A percentile compares a stretch with the other conserved stretches of the same genome.
These are phyloP conservation scores for Barbarea vulgaris DNA, from an alignment of 345 rosid species.

Conservation along the genomic window DNA sequence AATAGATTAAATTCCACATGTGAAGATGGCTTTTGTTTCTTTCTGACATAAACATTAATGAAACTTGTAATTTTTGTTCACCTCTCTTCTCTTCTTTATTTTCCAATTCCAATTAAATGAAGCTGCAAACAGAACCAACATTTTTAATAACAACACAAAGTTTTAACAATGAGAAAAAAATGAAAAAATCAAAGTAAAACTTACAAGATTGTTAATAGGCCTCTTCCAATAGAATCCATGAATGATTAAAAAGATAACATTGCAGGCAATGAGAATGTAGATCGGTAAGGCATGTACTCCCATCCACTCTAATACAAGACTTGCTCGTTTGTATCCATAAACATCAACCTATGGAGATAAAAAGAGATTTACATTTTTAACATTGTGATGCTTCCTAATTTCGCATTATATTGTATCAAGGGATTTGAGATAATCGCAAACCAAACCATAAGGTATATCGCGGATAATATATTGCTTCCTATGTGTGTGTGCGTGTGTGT, in stretches of 20 bases:
- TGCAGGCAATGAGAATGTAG: constrained; percentile 65
- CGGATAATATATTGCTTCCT: too few species aligned
- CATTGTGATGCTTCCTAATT: too few species aligned
- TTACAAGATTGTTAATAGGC: constrained; percentile 72
- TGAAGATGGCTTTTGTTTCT: too few species aligned
- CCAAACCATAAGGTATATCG: too few species aligned
- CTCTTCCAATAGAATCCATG: constrained; percentile 82
- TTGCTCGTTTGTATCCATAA: constrained; percentile 49
- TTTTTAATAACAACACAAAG: too few species aligned
- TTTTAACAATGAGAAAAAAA: too few species aligned
- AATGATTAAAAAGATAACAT: constrained; percentile 60
- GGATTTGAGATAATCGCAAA: too few species aligned
- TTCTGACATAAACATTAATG: too few species aligned
- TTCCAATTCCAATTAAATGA: constrained; percentile 35
- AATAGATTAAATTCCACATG: too few species aligned
- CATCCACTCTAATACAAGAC: constrained; percentile 72
- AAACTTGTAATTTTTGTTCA: background rate
- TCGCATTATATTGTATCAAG: too few species aligned
- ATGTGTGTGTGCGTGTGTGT: too few species aligned
- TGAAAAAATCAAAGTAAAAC: too few species aligned
- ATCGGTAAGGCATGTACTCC: constrained; percentile 76
- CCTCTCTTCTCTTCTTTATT: constrained; percentile 13
- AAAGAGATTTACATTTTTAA: background rate
- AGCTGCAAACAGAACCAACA: constrained; percentile 21
- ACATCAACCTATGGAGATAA: constrained; percentile 58